phyloP scores from a whole-genome alignment of 495 filamentous ascomycete species.

The Trypethelium eluteriae region DNA sequence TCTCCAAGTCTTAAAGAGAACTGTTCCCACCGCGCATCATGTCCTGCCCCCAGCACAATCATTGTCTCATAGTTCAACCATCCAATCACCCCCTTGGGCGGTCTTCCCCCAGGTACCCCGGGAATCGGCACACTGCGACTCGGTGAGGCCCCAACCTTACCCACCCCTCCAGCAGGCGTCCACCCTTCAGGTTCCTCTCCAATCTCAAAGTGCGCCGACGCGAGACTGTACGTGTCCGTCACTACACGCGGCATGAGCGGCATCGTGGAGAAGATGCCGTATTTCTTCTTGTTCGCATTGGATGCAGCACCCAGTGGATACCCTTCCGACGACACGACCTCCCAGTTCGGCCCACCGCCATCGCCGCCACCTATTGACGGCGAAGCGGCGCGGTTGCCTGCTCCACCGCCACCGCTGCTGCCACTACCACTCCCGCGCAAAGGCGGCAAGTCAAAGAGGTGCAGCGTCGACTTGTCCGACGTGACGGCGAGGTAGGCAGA shows the following conservation, averaged over 20 bases:
- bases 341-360: not conserved
- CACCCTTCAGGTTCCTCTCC: conserved; percentile 51
- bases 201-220: conserved; percentile 66
- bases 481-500: conserved; percentile 76
- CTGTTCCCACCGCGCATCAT: conserved; percentile 76
- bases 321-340: conserved; percentile 1
- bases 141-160: conserved; percentile 13
- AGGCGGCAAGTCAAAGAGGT: conserved; percentile 72
- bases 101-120: conserved; percentile 46
- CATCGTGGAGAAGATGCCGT: conserved; percentile 70
- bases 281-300: conserved; percentile 43
- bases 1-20: conserved; percentile 59
- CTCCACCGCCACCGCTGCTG: too few species aligned
- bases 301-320: not conserved
- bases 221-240: conserved; percentile 76
- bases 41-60: conserved; percentile 71
- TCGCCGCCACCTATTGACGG: not conserved
- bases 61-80: conserved; percentile 64
- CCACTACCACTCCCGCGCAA: not conserved
- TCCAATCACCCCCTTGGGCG: conserved; percentile 67
- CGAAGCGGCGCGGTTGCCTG: not conserved
- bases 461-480: conserved; percentile 92
- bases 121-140: conserved; percentile 24
- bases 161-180: conserved; percentile 16
- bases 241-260: conserved; percentile 73